Base-by-base conservation (phyloP, 1,139 yeast species). In the Blastobotrys indianensis region DNA sequence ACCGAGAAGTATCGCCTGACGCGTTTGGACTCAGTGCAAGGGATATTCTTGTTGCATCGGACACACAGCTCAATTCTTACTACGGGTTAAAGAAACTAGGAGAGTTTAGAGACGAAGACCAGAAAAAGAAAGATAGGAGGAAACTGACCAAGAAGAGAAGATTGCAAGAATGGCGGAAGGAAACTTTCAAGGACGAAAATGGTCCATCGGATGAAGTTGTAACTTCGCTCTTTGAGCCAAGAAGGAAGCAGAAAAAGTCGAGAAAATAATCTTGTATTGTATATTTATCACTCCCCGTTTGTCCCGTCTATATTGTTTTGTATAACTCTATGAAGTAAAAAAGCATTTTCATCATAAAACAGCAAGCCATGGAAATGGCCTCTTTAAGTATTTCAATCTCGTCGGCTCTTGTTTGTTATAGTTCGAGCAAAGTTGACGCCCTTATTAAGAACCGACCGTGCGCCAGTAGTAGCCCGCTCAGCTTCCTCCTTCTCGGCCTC, bases 1-100 rank as follows among this genome's bases (percentile, higher is more conserved):
- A 94, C 64, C 77, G 97, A 57, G 95, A 88, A 58, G 97, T 92
- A 2, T 88, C 95, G 0, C 97, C 99, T 2, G 98, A 94, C 59
- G 69, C 90, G 9, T 94, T 79, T 67, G 97, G 97, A 8, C 74
- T 94, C 46, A 75, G 87, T 0, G 76, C 94, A 0, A 75, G 94
- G 51, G 99, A 94, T 59, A 92, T 94, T 44, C 71, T 94, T 45
- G 68, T 86, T 50, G 99, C 98, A 8, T 94, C 85, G 59, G 98
- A 94, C 62, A 74, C 76, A 51, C 85, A 84, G 45, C 74, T 94
- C 64, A 92, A 92, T 65, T 81, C 79, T 47, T 88, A 73, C 60
- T 82, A 87, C 51, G 94, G 97, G 11, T 70, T 94, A 56, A 92
- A 92, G 70, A 90, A 90, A 64, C 80, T 92, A 57, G 97, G 97